phyloP scores from a whole-genome alignment of 345 rosid species.

The Ceriops zippeliana region DNA sequence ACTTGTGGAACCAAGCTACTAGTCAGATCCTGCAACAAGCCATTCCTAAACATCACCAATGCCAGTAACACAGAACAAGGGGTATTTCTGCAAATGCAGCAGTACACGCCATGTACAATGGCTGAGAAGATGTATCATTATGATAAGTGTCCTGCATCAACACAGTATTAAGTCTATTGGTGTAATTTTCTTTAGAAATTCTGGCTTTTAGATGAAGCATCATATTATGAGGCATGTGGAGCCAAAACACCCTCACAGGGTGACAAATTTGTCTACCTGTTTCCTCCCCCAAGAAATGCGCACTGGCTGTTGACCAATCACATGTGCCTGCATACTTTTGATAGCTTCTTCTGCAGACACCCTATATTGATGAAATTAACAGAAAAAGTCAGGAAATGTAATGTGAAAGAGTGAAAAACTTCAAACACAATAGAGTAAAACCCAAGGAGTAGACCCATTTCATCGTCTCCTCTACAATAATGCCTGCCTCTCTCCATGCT shows the following conservation, averaged over 20 bases:
- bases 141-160: too few species aligned
- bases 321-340: conserved; percentile 80
- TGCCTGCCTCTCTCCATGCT: conserved; percentile 14
- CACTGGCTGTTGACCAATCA: conserved; percentile 86
- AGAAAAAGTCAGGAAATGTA: background rate
- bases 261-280: conserved; percentile 47
- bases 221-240: background rate
- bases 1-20: conserved; percentile 64
- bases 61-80: background rate
- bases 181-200: background rate
- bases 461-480: conserved; percentile 3
- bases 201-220: conserved; percentile 9
- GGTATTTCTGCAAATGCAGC: background rate
- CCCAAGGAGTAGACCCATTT: background rate
- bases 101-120: background rate
- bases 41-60: conserved; percentile 21
- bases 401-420: background rate
- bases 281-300: conserved; percentile 83
- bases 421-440: background rate
- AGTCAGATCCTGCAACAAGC: conserved; percentile 50
- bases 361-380: conserved; percentile 28
- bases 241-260: conserved; percentile 8
- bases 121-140: background rate
- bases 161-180: too few species aligned
- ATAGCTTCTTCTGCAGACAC: conserved; percentile 90